phyloP scores from a whole-genome alignment of 306 rosid genomes.

The Rosa multiflora region DNA sequence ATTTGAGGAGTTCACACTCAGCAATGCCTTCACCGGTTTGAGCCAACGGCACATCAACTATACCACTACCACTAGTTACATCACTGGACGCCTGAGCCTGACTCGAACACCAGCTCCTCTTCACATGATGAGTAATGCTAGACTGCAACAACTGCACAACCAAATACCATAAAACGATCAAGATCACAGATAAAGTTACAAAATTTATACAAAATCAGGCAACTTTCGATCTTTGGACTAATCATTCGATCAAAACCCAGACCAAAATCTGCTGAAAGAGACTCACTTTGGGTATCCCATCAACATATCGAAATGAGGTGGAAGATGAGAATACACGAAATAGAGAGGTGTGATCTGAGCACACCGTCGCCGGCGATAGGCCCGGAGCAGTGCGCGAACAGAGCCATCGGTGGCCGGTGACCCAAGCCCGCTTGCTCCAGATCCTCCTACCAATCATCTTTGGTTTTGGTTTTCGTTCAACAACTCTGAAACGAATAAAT shows the following conservation, averaged over 20 bases:
- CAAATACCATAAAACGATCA: conserved; percentile 4
- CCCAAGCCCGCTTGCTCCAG: conserved; percentile 29
- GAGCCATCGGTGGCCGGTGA: conserved; percentile 29
- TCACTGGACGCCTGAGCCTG: conserved; percentile 45
- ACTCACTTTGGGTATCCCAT: conserved; percentile 34
- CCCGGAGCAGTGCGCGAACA: neutral
- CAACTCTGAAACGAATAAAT: neutral
- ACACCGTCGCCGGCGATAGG: conserved; percentile 1
- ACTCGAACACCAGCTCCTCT: conserved; percentile 51
- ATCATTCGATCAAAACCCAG: neutral
- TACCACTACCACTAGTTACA: conserved; percentile 33
- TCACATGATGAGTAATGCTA: conserved; percentile 21
- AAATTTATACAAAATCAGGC: neutral
- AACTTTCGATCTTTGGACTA: neutral
- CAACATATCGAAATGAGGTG: no score
- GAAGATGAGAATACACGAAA: neutral
- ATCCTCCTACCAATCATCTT: conserved; percentile 38
- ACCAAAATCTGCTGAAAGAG: neutral
- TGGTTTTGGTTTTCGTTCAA: neutral
- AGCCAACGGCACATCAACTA: conserved; percentile 82
- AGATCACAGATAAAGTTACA: neutral
- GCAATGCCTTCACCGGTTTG: conserved; percentile 99
- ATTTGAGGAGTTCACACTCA: conserved; percentile 93
- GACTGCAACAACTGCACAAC: conserved; percentile 33
- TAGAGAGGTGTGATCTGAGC: conserved; percentile 3